phyloP scores from a whole-genome alignment of 2,329 filamentous ascomycete genomes.

The Pestalotiopsis fici region DNA sequence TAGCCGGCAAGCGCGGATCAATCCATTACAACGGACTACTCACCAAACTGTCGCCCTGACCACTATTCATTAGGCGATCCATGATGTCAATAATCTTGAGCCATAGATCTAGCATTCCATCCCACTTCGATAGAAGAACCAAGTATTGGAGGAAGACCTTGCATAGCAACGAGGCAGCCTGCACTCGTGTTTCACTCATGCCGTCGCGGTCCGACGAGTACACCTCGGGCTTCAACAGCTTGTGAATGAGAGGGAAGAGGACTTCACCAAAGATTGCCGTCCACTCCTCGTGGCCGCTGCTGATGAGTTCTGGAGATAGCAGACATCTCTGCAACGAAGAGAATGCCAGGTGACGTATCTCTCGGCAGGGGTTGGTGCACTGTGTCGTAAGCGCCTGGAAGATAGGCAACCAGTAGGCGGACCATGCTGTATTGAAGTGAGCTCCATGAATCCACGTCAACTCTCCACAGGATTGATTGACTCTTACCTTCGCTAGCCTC shows the following conservation, averaged over 20 bases:
- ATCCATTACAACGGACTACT: slow-evolving; percentile 31
- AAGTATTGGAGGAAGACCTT: slow-evolving; percentile 96
- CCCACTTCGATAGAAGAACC: slow-evolving; percentile 79
- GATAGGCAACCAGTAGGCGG: slow-evolving; percentile 95
- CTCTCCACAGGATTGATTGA: not conserved
- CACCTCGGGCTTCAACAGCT: slow-evolving; percentile 89
- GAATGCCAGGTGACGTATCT: slow-evolving; percentile 88
- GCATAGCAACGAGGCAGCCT: slow-evolving; percentile 86
- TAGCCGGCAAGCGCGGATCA: slow-evolving; percentile 9
- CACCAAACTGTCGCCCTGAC: slow-evolving; percentile 86
- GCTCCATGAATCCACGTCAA: slow-evolving; percentile 2
- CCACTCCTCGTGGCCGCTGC: slow-evolving; percentile 87
- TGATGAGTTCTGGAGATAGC: slow-evolving; percentile 80
- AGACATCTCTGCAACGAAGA: slow-evolving; percentile 83
- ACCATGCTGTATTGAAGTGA: slow-evolving; percentile 71
- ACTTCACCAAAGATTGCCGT: slow-evolving; percentile 93
- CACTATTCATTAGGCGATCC: slow-evolving; percentile 94
- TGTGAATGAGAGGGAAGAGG: slow-evolving; percentile 85
- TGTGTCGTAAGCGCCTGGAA: slow-evolving; percentile 87
- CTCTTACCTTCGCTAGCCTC: slow-evolving; percentile 76
- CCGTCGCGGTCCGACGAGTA: slow-evolving; percentile 88
- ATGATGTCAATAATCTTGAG: slow-evolving; percentile 89
- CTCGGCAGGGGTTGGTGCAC: slow-evolving; percentile 91
- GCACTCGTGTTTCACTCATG: slow-evolving; percentile 94
- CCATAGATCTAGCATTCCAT: slow-evolving; percentile 91